Evolutionary conservation across 129 eudicot genomes (phyloP).

Genomic region (Solidago caesia): DNA sequence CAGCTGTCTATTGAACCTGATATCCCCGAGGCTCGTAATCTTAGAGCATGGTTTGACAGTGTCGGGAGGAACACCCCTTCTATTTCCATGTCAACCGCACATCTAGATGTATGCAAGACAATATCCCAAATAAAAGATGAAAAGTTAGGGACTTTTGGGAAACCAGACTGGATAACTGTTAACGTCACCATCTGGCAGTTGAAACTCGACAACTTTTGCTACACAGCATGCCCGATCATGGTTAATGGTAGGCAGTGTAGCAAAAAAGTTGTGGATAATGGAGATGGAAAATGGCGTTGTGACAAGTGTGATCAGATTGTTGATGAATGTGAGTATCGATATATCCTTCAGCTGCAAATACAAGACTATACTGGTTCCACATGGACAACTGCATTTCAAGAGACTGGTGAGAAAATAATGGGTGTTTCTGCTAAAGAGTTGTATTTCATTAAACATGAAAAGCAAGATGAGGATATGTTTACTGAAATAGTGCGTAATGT

Average conservation of each 20-base stretch:
- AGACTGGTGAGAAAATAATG: conserved; percentile 70
- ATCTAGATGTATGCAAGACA: conserved; percentile 60
- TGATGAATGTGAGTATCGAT: conserved; percentile 79
- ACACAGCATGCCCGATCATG: conserved; percentile 80
- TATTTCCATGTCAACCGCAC: conserved; percentile 50
- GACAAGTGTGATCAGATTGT: conserved; percentile 72
- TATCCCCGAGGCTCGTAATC: conserved; percentile 66
- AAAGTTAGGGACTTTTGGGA: conserved; percentile 77
- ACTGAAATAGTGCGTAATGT: conserved; percentile 42
- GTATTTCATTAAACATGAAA: conserved; percentile 56
- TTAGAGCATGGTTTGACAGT: conserved; percentile 64
- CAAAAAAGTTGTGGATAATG: conserved; percentile 84
- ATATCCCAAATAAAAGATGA: conserved; percentile 89
- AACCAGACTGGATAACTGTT: conserved; percentile 74
- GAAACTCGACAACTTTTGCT: conserved; percentile 66
- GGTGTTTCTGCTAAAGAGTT: conserved; percentile 73
- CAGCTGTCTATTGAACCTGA: conserved; percentile 81
- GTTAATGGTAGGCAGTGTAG: conserved; percentile 66
- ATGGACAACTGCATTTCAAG: conserved; percentile 84
- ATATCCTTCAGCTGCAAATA: conserved; percentile 73
- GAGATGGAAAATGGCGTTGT: conserved; percentile 92
- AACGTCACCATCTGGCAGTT: conserved; percentile 54
- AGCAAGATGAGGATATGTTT: conserved; percentile 66
- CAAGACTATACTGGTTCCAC: conserved; percentile 80
- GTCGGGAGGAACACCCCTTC: conserved; percentile 59